Evolutionary conservation across 2,329 filamentous ascomycete species (phyloP), one percentile per base, ranked within the genome.

Genomic region (Lomentospora prolificans): DNA sequence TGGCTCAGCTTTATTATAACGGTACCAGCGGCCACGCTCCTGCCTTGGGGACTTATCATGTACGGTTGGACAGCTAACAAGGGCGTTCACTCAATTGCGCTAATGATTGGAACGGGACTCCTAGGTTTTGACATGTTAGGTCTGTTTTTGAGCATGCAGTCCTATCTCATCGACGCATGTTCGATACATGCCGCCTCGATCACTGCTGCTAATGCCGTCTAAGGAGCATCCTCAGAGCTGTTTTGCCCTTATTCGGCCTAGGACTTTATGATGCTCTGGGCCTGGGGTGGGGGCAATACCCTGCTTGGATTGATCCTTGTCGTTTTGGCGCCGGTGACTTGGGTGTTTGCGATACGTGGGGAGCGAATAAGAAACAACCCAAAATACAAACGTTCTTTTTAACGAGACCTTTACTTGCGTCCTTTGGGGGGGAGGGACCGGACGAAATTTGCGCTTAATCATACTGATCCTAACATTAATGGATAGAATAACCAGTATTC

Each of bases 91-190:
- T 68, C 66, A 66, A 62, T 67, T 0, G 64, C 62, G 4, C 66
- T 66, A 9, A 65, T 67, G 60, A 62, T 68, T 24, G 73, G 71
- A 0, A 77, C 75, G 0, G 64, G 68, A 0, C 65, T 80, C 31
- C 67, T 81, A 41, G 78, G 78, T 0, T 57, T 72, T 3, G 72
- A 72, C 6, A 70, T 73, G 60, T 64, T 75, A 17, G 63, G 66
- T n/a, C 66, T 70, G 2, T 73, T 75, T 61, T 77, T 81, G 69
- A 73, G 74, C 0, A 71, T 78, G 7, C 75, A 79, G 53, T 81
- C 64, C 19, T 69, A 69, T 10, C 61, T 68, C 17, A 61, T 68
- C 19, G 67, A 69, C n/a, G 59, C 63, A 3, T 69, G 66, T 55
- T 60, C 65, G 25, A 48, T 57, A 1, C 65, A 67, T 51, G 66